phyloP scores from a whole-genome alignment of 2,329 filamentous ascomycete genomes.

The Gaeumannomyces sp. region DNA sequence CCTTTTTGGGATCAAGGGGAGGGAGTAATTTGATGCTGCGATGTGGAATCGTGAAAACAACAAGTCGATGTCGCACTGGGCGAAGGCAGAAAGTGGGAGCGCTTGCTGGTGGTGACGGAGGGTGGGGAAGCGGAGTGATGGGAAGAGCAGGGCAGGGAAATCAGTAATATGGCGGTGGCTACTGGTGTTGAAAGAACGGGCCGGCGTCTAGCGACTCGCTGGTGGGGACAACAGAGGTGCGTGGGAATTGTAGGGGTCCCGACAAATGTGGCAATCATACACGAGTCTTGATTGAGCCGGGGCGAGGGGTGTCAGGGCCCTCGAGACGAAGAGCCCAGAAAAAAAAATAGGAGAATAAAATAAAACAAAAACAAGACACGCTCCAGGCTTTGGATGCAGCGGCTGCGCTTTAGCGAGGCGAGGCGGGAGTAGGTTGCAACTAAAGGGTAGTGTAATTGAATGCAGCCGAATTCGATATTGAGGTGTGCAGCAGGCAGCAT shows the following conservation, averaged over 20 bases:
- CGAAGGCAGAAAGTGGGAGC: conserved; percentile 9
- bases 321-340: background rate
- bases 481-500: background rate
- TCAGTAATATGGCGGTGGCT: conserved; percentile 10
- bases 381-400: background rate
- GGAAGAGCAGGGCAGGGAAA: conserved; percentile 7
- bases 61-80: conserved; percentile 8
- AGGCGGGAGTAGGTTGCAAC: background rate
- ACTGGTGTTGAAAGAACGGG: conserved; percentile 3
- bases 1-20: background rate
- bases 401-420: background rate
- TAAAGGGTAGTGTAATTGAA: background rate
- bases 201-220: background rate
- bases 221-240: background rate
- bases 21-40: background rate
- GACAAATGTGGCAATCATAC: background rate
- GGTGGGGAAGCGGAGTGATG: conserved; percentile 10
- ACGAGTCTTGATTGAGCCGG: background rate
- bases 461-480: background rate
- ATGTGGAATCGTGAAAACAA: conserved; percentile 9
- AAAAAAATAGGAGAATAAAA: background rate
- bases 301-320: background rate
- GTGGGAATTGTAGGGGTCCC: background rate
- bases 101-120: conserved; percentile 6
- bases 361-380: background rate